Evolutionary conservation across 2,329 filamentous ascomycete genomes (phyloP).

Genomic region (Arachnomyces sp.): DNA sequence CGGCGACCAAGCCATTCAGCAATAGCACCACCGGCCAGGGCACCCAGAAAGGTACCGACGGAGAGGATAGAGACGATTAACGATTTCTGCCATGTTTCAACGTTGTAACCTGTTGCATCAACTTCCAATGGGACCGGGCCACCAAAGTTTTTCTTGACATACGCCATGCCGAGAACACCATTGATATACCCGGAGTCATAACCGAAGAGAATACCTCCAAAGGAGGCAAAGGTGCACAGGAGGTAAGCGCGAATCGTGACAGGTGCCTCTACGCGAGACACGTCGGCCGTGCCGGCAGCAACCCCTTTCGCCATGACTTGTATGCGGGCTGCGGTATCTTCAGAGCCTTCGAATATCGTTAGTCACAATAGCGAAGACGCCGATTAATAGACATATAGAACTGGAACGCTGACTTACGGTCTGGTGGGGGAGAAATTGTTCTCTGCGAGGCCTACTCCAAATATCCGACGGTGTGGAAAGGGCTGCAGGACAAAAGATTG

Average conservation of each 20-base stretch:
- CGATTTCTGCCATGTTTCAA: conserved; percentile 40
- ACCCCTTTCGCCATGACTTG: background rate
- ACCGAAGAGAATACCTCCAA: conserved; percentile 54
- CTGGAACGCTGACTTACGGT: no score
- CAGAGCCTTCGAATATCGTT: no score
- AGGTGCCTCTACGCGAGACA: conserved; percentile 49
- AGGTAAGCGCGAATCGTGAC: conserved; percentile 52
- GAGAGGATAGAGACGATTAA: conserved; percentile 71
- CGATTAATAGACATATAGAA: no score
- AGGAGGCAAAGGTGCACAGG: conserved; percentile 53
- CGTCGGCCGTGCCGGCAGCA: conserved; percentile 37
- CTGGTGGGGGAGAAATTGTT: no score
- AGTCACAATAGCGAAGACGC: no score
- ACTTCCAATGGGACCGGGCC: conserved; percentile 9
- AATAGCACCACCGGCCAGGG: conserved; percentile 67
- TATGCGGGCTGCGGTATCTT: no score
- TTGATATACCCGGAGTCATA: conserved; percentile 52
- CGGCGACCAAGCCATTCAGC: conserved; percentile 60
- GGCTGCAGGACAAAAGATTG: no score
- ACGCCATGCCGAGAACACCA: conserved; percentile 44
- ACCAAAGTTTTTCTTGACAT: conserved; percentile 30
- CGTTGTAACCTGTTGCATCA: conserved; percentile 10
- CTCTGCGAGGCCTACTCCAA: no score
- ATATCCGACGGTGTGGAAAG: no score
- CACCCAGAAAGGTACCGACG: conserved; percentile 68